A percentile compares a stretch with the other conserved stretches of the same genome.
Conservation (phyloP, 2,329 filamentous ascomycete species). For the Epichloe sp. region DNA sequence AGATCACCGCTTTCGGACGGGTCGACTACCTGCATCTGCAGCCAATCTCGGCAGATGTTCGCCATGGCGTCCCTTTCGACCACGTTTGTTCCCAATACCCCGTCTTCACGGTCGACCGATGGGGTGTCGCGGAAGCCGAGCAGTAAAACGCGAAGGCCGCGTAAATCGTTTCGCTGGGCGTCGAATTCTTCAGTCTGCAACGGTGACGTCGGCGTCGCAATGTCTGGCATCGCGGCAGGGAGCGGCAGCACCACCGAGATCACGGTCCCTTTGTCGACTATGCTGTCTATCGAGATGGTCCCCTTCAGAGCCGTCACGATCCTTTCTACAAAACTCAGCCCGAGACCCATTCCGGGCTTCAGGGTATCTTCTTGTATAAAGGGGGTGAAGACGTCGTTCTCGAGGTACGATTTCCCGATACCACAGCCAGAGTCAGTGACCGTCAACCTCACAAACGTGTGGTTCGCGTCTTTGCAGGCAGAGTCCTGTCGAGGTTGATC, state of each 20-base stretch:
- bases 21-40: constrained; percentile 17
- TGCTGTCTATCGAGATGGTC: constrained; percentile 42
- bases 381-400: constrained; percentile 48
- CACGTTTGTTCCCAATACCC: constrained; percentile 3
- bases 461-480: constrained; percentile 5
- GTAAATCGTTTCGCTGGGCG: constrained; percentile 15
- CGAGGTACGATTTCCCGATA: constrained; percentile 49
- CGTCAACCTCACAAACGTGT: constrained; percentile 21
- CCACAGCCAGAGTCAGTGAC: constrained; percentile 54
- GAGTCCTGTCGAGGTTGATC: neutral
- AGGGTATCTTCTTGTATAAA: constrained; percentile 52
- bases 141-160: constrained; percentile 18
- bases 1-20: constrained; percentile 4
- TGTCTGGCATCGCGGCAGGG: neutral
- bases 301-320: constrained; percentile 47
- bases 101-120: constrained; percentile 1
- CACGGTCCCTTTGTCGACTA: constrained; percentile 23
- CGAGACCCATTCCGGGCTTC: constrained; percentile 48
- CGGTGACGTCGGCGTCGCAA: neutral
- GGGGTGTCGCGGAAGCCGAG: constrained; percentile 10
- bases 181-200: constrained; percentile 16
- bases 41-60: constrained; percentile 20
- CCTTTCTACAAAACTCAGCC: constrained; percentile 49
- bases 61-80: constrained; percentile 3
- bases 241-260: constrained; percentile 22